Conservation (phyloP, 2,329 filamentous ascomycete species). For the Fusarium sp. region DNA sequence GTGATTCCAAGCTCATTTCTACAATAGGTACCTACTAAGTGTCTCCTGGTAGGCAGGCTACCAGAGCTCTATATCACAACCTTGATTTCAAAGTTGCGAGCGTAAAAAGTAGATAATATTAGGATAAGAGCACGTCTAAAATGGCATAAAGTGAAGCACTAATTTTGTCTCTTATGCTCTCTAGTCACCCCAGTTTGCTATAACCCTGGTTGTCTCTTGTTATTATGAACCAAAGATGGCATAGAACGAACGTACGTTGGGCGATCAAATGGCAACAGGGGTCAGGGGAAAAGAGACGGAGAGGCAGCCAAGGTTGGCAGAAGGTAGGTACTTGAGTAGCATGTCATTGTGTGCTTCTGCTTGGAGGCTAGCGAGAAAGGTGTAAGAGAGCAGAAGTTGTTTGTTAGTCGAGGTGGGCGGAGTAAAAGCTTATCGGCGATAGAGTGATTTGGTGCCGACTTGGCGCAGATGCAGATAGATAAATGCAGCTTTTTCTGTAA, state of each 20-base stretch:
- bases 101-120: neutral
- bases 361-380: slow-evolving; percentile 17
- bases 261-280: neutral
- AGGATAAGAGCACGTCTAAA: neutral
- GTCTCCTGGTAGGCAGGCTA: neutral
- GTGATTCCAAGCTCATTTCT: neutral
- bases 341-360: slow-evolving; percentile 25
- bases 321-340: neutral
- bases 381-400: neutral
- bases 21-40: neutral
- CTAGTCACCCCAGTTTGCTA: neutral
- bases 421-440: slow-evolving; percentile 45
- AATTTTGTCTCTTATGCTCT: neutral
- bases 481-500: neutral
- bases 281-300: neutral
- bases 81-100: neutral
- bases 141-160: neutral
- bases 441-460: slow-evolving; percentile 41
- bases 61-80: neutral
- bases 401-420: slow-evolving; percentile 35
- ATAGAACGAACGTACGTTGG: neutral
- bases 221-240: neutral
- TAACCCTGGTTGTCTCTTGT: neutral
- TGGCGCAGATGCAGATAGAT: slow-evolving; percentile 28
- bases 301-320: neutral